These are phyloP conservation scores for Pseudocercospora eumusae DNA, from an alignment of 2,329 filamentous ascomycete genomes.

Conservation along the genomic window DNA sequence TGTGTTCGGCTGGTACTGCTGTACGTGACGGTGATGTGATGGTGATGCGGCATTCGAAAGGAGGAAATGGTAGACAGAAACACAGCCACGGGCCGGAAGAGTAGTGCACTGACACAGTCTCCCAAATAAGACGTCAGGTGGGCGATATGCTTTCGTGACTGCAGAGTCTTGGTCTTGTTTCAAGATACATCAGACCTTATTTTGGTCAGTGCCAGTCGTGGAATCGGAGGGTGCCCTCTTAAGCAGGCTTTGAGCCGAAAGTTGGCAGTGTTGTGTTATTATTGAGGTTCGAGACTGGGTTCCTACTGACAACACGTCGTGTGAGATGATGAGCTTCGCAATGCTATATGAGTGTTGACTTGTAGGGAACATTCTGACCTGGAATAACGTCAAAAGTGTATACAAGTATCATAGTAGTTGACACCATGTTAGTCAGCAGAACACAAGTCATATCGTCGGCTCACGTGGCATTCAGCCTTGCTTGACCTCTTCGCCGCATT, in stretches of 20 bases:
- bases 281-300: not conserved
- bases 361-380: not conserved
- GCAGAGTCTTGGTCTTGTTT: not conserved
- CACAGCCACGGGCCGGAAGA: slow-evolving; percentile 5
- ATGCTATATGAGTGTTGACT: not conserved
- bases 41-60: not conserved
- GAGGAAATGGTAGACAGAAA: not conserved
- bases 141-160: not conserved
- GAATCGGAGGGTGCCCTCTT: not conserved
- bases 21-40: not conserved
- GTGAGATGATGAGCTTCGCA: not conserved
- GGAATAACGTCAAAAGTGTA: not conserved
- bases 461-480: not conserved
- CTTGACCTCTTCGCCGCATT: not conserved
- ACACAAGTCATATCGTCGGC: not conserved
- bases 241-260: not conserved
- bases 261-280: not conserved
- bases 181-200: not conserved
- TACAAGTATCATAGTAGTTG: no score
- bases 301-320: no score
- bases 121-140: slow-evolving; percentile 2
- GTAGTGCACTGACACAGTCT: not conserved
- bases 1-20: not conserved
- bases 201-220: not conserved
- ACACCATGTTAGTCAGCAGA: not conserved